These are phyloP conservation scores for Actinidia chinensis DNA, from an alignment of 179 eudicot genomes.

Conservation along the genomic window DNA sequence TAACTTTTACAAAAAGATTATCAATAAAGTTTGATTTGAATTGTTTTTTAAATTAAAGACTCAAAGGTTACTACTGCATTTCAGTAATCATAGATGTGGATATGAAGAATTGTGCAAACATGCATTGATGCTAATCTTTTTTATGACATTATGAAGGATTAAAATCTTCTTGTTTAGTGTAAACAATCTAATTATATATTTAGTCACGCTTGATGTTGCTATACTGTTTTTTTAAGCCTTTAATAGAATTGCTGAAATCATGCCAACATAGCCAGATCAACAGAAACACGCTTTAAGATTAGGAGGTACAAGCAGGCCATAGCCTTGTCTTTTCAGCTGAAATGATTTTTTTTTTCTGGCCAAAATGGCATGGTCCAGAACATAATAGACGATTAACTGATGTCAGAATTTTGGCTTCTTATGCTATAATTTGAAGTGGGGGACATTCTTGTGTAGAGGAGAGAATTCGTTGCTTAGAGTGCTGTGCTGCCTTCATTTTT, in stretches of 20 bases:
- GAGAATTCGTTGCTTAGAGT: not conserved
- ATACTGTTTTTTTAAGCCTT: not conserved
- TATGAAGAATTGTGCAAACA: not conserved
- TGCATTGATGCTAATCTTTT: not conserved
- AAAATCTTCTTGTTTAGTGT: no score
- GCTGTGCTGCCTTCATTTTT: not conserved
- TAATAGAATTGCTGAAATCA: not conserved
- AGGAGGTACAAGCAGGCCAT: not conserved
- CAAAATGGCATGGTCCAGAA: not conserved
- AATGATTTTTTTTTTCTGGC: not conserved
- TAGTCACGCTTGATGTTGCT: no score
- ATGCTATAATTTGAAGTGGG: conserved; percentile 1
- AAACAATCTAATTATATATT: no score
- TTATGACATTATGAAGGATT: no score
- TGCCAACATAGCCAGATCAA: not conserved
- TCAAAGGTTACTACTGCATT: not conserved
- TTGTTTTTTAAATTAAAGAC: not conserved
- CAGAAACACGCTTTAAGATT: not conserved
- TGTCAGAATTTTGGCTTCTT: not conserved
- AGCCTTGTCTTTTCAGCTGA: not conserved
- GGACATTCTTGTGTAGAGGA: not conserved
- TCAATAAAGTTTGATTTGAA: not conserved
- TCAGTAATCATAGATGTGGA: not conserved
- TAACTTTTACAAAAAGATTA: no score
- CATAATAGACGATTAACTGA: not conserved